Percentiles rank a stretch among this genome's conserved stretches.
Conservation (phyloP, 441 rosid species). For the Bocquillonia castaneifolia region DNA sequence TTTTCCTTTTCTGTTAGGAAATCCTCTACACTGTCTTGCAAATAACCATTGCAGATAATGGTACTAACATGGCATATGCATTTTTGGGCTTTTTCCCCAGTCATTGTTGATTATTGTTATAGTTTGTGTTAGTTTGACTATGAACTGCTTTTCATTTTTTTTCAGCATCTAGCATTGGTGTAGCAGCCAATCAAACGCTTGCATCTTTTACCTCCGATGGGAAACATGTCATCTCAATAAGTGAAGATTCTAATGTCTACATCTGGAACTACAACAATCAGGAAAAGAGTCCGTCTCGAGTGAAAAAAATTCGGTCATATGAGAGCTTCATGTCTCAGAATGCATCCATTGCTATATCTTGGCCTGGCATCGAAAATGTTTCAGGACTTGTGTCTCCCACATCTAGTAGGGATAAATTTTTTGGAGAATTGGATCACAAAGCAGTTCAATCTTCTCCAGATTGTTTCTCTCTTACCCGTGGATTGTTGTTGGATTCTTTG, state of each 20-base stretch:
- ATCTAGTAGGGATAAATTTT: conserved; percentile 16
- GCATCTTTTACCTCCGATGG: conserved; percentile 76
- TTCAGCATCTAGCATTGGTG: conserved; percentile 41
- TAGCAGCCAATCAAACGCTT: conserved; percentile 56
- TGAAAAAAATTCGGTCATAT: conserved; percentile 45
- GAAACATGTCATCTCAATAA: conserved; percentile 70
- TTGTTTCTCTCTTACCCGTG: conserved; percentile 53
- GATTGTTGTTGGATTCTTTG: conserved; percentile 54
- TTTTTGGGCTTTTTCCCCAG: no score
- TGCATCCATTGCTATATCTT: conserved; percentile 76
- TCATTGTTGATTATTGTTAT: background rate
- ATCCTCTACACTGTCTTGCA: conserved; percentile 3
- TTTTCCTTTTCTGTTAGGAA: background rate
- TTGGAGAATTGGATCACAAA: conserved; percentile 27
- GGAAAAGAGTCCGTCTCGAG: conserved; percentile 32
- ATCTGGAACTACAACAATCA: conserved; percentile 58
- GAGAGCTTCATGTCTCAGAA: conserved; percentile 63
- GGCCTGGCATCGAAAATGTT: conserved; percentile 57
- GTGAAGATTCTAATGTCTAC: conserved; percentile 68
- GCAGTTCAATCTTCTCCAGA: conserved; percentile 33
- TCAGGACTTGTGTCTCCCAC: conserved; percentile 18
- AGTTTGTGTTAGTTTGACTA: background rate
- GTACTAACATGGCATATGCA: background rate
- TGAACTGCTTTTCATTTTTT: conserved; percentile 7
- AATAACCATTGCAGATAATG: background rate